Conservation (phyloP, 306 rosid genomes). For the Trifolium subterraneum region DNA sequence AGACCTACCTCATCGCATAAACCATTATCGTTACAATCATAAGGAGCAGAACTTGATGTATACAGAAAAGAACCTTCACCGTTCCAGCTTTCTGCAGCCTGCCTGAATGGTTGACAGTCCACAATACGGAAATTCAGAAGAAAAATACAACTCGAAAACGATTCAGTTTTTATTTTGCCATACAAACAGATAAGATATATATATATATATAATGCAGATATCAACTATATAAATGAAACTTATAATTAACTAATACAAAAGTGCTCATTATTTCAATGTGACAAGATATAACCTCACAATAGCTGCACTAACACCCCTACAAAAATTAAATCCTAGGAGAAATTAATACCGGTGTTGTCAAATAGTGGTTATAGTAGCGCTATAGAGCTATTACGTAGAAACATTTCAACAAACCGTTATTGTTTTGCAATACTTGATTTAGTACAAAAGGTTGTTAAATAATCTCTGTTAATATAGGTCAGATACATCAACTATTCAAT, state of each 20-base stretch:
- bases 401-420: neutral
- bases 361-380: no score
- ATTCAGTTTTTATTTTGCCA: conserved; percentile 8
- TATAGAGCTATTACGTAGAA: no score
- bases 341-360: neutral
- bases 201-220: neutral
- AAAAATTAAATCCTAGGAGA: neutral
- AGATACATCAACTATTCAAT: no score
- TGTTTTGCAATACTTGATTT: neutral
- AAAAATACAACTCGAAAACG: conserved; percentile 8
- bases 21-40: conserved; percentile 85
- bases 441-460: neutral
- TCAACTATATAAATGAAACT: neutral
- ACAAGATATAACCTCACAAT: neutral
- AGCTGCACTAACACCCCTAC: neutral
- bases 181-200: no score
- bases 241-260: conserved; percentile 1
- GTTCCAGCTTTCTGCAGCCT: conserved; percentile 74
- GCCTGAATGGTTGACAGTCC: conserved; percentile 54
- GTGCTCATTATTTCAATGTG: neutral
- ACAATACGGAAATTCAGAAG: conserved; percentile 31
- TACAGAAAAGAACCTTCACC: conserved; percentile 88
- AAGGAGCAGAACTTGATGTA: conserved; percentile 95
- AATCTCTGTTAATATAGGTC: no score
- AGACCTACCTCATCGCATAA: conserved; percentile 80